Evolutionary conservation across 352 stramenopile genomes (phyloP).

Genomic region (Pythium angustatum): DNA sequence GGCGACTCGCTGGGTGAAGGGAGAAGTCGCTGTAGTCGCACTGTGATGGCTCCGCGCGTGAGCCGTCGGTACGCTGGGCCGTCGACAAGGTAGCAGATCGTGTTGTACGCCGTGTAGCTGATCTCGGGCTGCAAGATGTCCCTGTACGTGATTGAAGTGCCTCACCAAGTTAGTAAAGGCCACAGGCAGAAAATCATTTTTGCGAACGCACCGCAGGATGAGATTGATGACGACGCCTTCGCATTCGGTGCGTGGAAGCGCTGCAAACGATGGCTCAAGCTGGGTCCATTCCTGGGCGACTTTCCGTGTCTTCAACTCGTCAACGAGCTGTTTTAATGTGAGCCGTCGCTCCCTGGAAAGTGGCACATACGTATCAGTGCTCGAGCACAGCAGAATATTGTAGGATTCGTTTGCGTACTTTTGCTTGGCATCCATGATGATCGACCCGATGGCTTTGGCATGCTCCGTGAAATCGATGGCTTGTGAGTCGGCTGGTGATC

Average conservation of each 20-base stretch:
- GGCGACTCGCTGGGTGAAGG: background rate
- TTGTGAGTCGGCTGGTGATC: constrained; percentile 22
- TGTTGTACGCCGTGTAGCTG: constrained; percentile 77
- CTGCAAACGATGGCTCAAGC: constrained; percentile 41
- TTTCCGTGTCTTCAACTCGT: constrained; percentile 64
- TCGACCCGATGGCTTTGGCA: constrained; percentile 46
- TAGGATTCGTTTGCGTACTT: constrained; percentile 30
- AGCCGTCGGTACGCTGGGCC: constrained; percentile 40
- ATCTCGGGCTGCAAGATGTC: constrained; percentile 66
- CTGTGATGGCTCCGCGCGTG: constrained; percentile 15
- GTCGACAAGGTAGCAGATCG: constrained; percentile 66
- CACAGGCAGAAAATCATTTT: too few species aligned
- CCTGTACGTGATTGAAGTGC: too few species aligned
- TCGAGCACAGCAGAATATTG: background rate
- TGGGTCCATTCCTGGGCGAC: constrained; percentile 37
- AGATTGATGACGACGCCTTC: constrained; percentile 59
- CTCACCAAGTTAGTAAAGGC: too few species aligned
- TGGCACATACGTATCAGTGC: background rate
- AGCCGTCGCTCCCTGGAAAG: constrained; percentile 51
- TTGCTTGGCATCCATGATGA: constrained; percentile 48
- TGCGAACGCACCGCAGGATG: constrained; percentile 36
- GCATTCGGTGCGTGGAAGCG: constrained; percentile 40
- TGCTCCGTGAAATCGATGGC: constrained; percentile 51
- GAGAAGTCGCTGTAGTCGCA: constrained; percentile 28
- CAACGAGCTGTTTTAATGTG: constrained; percentile 71